Base-by-base conservation (phyloP, 306 rosid genomes). In the Lupinus albus region DNA sequence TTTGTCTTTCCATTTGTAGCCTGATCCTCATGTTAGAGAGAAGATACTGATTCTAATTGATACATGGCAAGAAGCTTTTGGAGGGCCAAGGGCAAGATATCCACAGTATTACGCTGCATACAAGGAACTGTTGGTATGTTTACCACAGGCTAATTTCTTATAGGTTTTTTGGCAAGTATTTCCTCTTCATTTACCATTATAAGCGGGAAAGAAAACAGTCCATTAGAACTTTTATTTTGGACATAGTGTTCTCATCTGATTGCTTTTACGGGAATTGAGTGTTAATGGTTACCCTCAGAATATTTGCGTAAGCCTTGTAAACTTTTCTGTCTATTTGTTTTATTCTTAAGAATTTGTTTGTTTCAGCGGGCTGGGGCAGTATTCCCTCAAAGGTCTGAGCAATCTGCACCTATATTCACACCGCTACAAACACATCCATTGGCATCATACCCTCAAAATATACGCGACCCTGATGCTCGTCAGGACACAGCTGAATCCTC, bases 41-140 rank as follows among this genome's bases (percentile, higher is more conserved):
- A 94, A 90, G 97, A 85, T 94, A 80, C 66, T 94, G 80, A 71
- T 39, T 71, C 88, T 94, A 64, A 81, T 94, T 72, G 99, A 94
- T 75, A 88, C 95, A 52, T 94, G 99, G 99, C 97, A 94, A 91
- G 99, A 94, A 77, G 99, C 92, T 50, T 94, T 94, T 75, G 99
- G 97, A 67, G 99, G 99, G 56, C 81, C 96, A 17, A 91, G 96
- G 70, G 95, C 92, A 71, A 91, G 96, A 91, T 94, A 88, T 85
- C 91, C 97, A 64, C 99, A 94, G 70, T 91, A 86, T 56, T 90
- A 82, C 81, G 92, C 88, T 54, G 96, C 99, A 55, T 94, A 94
- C 70, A 92, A 88, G 82, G 99, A 94, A 63, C 75, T 94, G 74
- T 70, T 94, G 99, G 99, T 94, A 79, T 21, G 84, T 78, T 52